Evolutionary conservation across 441 rosid species (phyloP).

Genomic region (Gossypium gossypioides): DNA sequence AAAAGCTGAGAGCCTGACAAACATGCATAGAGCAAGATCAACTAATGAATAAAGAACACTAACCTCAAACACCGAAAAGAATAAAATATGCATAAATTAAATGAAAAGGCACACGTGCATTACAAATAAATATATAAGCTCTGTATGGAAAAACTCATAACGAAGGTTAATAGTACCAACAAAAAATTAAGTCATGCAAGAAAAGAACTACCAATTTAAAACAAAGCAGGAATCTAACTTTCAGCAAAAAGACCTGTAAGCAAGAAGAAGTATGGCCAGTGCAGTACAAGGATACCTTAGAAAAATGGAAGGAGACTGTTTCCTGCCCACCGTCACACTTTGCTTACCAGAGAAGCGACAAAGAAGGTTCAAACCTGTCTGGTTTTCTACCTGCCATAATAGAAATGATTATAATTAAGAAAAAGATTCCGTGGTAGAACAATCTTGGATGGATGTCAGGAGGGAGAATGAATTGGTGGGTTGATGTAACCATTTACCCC

Average conservation of each 20-base stretch:
- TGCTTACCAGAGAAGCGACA: conserved; percentile 53
- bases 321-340: conserved; percentile 48
- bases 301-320: conserved; percentile 60
- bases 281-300: conserved; percentile 42
- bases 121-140: background rate
- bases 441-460: background rate
- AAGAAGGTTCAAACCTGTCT: conserved; percentile 55
- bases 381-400: conserved; percentile 70
- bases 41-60: conserved; percentile 16
- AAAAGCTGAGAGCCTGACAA: conserved; percentile 41
- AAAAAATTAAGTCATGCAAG: background rate
- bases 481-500: background rate
- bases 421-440: conserved; percentile 1
- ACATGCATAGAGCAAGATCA: conserved; percentile 24
- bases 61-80: background rate
- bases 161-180: background rate
- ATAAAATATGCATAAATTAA: conserved; percentile 2
- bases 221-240: background rate
- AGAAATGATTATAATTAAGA: conserved; percentile 12
- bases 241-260: background rate
- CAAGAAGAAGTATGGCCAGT: background rate
- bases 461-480: background rate
- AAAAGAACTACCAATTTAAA: background rate
- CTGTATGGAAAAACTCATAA: background rate
- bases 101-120: background rate